Percentiles rank a stretch among this genome's conserved stretches.
phyloP scores from a whole-genome alignment of 163 green algal genomes.

The Smithsoniella earleae region DNA sequence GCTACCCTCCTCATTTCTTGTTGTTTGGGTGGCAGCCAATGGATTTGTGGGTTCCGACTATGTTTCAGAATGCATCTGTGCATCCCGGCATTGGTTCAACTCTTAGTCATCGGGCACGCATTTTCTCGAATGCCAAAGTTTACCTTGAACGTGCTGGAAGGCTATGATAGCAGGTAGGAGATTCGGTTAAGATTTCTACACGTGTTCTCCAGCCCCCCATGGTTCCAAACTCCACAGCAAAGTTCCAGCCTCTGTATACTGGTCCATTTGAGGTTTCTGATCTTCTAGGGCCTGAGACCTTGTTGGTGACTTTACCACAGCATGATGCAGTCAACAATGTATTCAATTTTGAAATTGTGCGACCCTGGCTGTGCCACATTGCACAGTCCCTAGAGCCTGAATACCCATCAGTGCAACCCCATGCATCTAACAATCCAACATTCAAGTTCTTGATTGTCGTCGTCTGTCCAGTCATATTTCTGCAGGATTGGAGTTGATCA shows the following conservation, averaged over 20 bases:
- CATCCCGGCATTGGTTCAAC: not conserved
- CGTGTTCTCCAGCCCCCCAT: not conserved
- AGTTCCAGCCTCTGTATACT: not conserved
- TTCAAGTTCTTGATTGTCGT: not conserved
- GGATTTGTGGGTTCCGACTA: conserved; percentile 2
- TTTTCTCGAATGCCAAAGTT: not conserved
- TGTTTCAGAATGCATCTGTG: not conserved
- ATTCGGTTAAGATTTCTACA: not conserved
- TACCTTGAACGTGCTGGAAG: not conserved
- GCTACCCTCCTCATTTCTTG: not conserved
- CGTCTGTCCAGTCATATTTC: not conserved
- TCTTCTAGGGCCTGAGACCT: not conserved
- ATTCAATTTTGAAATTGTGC: not conserved
- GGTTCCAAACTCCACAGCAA: not conserved
- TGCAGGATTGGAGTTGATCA: not conserved
- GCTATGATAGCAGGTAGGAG: not conserved
- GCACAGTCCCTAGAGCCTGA: not conserved
- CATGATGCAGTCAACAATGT: not conserved
- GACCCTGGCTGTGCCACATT: not conserved
- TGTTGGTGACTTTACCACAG: not conserved
- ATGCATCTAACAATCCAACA: not conserved
- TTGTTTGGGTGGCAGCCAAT: not conserved
- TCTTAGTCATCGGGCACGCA: not conserved
- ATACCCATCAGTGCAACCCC: not conserved
- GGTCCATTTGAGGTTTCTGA: not conserved